Evolutionary conservation across 768 basidiomycete species (phyloP), one percentile per base, ranked within the genome.

Genomic region (Dioszegia crocea): DNA sequence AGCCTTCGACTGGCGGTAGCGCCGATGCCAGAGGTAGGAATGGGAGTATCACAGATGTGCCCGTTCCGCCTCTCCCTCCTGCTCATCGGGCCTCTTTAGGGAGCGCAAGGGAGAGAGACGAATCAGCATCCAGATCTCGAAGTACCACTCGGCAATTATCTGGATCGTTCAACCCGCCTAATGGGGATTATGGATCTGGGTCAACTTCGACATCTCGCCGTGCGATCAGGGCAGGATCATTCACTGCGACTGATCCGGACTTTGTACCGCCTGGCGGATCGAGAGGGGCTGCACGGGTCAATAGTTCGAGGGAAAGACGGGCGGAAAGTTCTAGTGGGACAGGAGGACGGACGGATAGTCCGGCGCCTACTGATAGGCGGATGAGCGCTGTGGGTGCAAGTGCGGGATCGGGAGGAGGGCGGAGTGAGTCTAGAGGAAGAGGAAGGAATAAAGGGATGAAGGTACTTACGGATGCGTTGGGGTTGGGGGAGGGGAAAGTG

Each of bases 381-480:
- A 26, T 23, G 6, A 26, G 44, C 4, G 44, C 9, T 9, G 23
- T 26, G 44, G n/a, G 16, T 17, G 1, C 33, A 33, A 14, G 33
- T 14, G n/a, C 38, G 31, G 31, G 30, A 26, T 9, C 19, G 56
- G 16, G 57, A 56, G 21, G 59, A 50, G 10, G 58, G 23, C 55
- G 75, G 40, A 77, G 75, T 47, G 67, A 72, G 24, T 71, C 68
- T 48, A 53, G 77, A 52, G 68, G 65, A 21, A 56, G 76, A 56
- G 78, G 79, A 2, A 66, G 78, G 49, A 66, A 74, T 48, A 77
- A 69, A 38, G 74, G 77, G 1, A 74, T 77, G 67, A 77, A 78
- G 52, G 69, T 64, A 3, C 65, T 75, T 49, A 73, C 71, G 12
- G 74, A 62, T 50, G 70, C 62, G 29, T 40, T 75, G 16, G 64